Conservation (phyloP, 768 basidiomycete genomes). For the Rhizopogon sp. region DNA sequence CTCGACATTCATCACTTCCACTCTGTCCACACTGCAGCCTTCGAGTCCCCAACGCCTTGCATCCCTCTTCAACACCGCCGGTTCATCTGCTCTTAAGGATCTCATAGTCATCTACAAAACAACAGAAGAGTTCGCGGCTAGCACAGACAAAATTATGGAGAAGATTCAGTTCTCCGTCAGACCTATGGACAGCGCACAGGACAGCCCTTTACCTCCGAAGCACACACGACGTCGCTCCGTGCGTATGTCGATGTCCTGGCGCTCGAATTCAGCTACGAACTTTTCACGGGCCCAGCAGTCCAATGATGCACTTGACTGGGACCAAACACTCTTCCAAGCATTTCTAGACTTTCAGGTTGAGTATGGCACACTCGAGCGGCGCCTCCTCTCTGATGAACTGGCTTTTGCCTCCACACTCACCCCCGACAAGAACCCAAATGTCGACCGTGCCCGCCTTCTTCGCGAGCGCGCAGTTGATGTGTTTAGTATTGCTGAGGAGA, state of each 20-base stretch:
- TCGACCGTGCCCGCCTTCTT: constrained; percentile 49
- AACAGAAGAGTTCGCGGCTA: constrained; percentile 79
- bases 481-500: constrained; percentile 76
- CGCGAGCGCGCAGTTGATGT: constrained; percentile 73
- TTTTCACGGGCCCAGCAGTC: constrained; percentile 4
- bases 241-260: constrained; percentile 64
- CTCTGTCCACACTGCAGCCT: constrained; percentile 74
- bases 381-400: constrained; percentile 57
- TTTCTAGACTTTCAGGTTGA: constrained; percentile 89
- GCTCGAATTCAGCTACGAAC: constrained; percentile 30
- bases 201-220: constrained; percentile 14
- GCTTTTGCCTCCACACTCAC: constrained; percentile 33
- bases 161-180: constrained; percentile 46
- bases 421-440: constrained; percentile 27
- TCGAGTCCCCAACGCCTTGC: constrained; percentile 77
- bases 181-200: constrained; percentile 13
- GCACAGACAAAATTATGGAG: constrained; percentile 72
- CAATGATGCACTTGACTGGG: constrained; percentile 65
- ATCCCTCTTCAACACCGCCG: constrained; percentile 60
- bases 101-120: constrained; percentile 67
- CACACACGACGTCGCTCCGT: constrained; percentile 50
- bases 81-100: constrained; percentile 57
- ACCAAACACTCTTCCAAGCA: constrained; percentile 87
- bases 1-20: constrained; percentile 78
- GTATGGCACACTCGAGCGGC: constrained; percentile 74